Conservation (phyloP, 2,329 filamentous ascomycete species). For the Fusarium austroafricanum region DNA sequence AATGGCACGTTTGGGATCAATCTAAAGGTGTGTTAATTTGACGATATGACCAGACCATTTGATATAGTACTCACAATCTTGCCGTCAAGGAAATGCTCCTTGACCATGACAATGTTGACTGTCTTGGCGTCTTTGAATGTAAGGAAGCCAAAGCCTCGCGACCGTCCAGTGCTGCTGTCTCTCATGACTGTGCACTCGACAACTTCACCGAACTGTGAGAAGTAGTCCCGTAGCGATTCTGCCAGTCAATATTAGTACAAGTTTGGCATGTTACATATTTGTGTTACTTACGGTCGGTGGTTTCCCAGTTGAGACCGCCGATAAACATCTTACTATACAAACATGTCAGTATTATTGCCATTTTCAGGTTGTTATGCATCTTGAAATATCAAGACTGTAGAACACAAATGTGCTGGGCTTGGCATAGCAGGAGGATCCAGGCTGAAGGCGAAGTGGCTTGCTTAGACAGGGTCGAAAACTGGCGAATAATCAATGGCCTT, state of each 20-base stretch:
- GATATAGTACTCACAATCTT: slow-evolving; percentile 82
- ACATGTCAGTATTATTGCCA: slow-evolving; percentile 34
- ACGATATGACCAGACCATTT: not conserved
- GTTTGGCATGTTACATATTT: not conserved
- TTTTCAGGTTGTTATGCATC: slow-evolving; percentile 8
- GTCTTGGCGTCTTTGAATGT: slow-evolving; percentile 98
- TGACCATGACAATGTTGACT: slow-evolving; percentile 99
- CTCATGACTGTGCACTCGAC: slow-evolving; percentile 99
- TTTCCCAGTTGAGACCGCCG: slow-evolving; percentile 98
- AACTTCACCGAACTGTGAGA: slow-evolving; percentile 97
- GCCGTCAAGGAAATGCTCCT: slow-evolving; percentile 96
- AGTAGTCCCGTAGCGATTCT: slow-evolving; percentile 98
- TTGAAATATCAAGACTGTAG: slow-evolving; percentile 15
- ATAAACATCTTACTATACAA: slow-evolving; percentile 96
- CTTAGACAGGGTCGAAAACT: slow-evolving; percentile 23
- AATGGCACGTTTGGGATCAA: slow-evolving; percentile 97
- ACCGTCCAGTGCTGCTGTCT: slow-evolving; percentile 91
- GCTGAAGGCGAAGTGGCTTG: slow-evolving; percentile 40
- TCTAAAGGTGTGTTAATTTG: slow-evolving; percentile 65
- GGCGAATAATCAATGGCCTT: slow-evolving; percentile 6
- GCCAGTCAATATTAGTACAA: slow-evolving; percentile 29
- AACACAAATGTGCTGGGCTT: slow-evolving; percentile 14
- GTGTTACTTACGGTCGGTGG: slow-evolving; percentile 85
- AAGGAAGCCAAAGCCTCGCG: slow-evolving; percentile 95
- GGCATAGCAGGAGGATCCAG: slow-evolving; percentile 26